A percentile compares a stretch with the other conserved stretches of the same genome.
Evolutionary conservation across 306 rosid genomes (phyloP).

Genomic region (Quercus mongolica): DNA sequence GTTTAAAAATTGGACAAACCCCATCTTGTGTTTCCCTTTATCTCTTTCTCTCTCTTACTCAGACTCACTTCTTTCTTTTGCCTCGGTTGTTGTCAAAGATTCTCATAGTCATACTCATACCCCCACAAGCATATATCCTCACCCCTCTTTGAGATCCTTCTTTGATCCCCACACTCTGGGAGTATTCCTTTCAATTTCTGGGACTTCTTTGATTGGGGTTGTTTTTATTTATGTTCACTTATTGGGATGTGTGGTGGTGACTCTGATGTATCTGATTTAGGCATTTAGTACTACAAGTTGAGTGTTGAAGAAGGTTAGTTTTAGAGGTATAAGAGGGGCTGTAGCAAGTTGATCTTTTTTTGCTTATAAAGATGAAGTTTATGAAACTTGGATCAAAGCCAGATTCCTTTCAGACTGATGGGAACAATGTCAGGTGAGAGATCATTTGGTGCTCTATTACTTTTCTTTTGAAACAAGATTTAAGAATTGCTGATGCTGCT

Average conservation of each 20-base stretch:
- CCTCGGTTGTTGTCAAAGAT: too few relatives aligned
- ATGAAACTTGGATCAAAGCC: slow-evolving; percentile 99
- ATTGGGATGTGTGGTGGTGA: slow-evolving; percentile 26
- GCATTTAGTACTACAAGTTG: slow-evolving; percentile 27
- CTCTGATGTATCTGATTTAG: slow-evolving; percentile 21
- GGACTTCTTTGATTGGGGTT: slow-evolving; percentile 9
- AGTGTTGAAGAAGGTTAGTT: slow-evolving; percentile 29
- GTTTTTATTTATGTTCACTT: slow-evolving; percentile 15
- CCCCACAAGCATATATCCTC: too few relatives aligned
- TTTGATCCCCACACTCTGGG: slow-evolving; percentile 40
- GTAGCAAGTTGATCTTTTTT: slow-evolving; percentile 48
- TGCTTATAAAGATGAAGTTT: slow-evolving; percentile 75
- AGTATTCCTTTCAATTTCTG: slow-evolving; percentile 31
- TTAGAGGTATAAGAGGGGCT: slow-evolving; percentile 3
- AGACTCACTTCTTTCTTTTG: too few relatives aligned
- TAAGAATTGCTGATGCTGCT: too few relatives aligned
- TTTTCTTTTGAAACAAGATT: too few relatives aligned
- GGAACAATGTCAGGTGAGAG: slow-evolving; percentile 72
- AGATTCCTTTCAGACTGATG: slow-evolving; percentile 81
- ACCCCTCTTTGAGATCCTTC: too few relatives aligned
- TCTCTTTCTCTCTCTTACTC: too few relatives aligned
- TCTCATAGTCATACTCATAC: too few relatives aligned
- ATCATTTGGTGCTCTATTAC: too few relatives aligned
- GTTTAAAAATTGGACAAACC: too few relatives aligned
- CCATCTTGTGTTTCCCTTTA: neutral